Base-by-base conservation (phyloP, 352 stramenopile species). In the Phytophthora uliginosa region DNA sequence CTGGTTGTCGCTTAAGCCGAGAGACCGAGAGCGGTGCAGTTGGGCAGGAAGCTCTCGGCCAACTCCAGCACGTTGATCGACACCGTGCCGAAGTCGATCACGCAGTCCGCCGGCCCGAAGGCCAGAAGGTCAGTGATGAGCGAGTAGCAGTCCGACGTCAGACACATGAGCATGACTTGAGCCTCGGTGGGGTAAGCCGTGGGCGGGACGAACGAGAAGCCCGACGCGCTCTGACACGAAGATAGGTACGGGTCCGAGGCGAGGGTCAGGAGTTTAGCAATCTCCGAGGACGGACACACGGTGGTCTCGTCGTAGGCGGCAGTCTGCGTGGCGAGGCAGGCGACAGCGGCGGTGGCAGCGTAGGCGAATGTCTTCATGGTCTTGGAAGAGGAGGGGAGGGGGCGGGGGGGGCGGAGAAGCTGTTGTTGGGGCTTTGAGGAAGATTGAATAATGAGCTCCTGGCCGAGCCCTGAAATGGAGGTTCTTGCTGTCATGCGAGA, bases 41-140 rank as follows among this genome's bases (percentile, higher is more conserved):
- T 75, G 3, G 76, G 73, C 40, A 52, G 42, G 68, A 82, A 84
- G 58, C 71, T 77, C 24, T 86, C 76, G 10, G 74, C 55, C 53
- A 89, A 63, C 60, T 86, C 42, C 54, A 84, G 69, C 55, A 88
- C 71, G 69, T 88, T 90, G 63, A 90, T 73, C 26, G 56, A 70
- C 40, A 81, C 74, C 24, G 57, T 70, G 56, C 76, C 70, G 70
- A 86, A 82, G 74, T 78, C 55, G 54, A 79, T 68, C 26, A 84
- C 65, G 63, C 82, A 90, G 71, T 90, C 82, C 3, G 71, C 10
- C 8, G 82, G 82, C 5, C 76, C 18, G 34, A 88, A 58, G 26
- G 61, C 63, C 47, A 78, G 34, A 7, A 90, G 42, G 50, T 73
- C 69, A 18, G 53, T 28, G 61, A 89, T 76, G 24, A 75, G 76